A percentile compares a stretch with the other conserved stretches of the same genome.
phyloP scores from a whole-genome alignment of 2,329 filamentous ascomycete genomes.

The Fusarium chlamydosporum region DNA sequence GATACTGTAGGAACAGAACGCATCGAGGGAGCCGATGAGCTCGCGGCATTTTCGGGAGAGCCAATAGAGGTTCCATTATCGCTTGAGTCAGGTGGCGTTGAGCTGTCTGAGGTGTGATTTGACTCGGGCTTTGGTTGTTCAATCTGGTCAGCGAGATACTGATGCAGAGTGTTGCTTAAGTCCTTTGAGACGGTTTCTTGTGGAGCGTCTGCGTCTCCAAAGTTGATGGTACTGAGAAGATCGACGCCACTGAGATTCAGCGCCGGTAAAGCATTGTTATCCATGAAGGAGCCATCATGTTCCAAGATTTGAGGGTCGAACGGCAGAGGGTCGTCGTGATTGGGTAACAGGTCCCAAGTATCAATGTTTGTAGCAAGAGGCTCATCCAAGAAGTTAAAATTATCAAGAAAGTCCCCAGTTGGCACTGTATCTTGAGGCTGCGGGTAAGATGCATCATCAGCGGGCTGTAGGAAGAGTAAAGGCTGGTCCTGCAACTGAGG shows the following conservation, averaged over 20 bases:
- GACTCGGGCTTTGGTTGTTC: constrained; percentile 28
- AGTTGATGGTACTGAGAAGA: constrained; percentile 53
- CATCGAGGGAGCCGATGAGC: constrained; percentile 23
- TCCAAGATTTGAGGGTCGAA: constrained; percentile 39
- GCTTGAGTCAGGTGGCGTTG: constrained; percentile 45
- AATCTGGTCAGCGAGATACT: constrained; percentile 46
- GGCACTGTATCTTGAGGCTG: constrained; percentile 25
- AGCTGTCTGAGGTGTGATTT: constrained; percentile 35
- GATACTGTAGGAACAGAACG: constrained; percentile 50
- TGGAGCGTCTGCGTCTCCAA: constrained; percentile 52
- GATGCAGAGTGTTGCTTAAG: constrained; percentile 49
- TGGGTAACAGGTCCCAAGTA: constrained; percentile 58
- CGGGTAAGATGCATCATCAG: constrained; percentile 7
- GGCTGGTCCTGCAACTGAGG: constrained; percentile 18
- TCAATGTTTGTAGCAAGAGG: constrained; percentile 50
- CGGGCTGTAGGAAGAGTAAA: constrained; percentile 12
- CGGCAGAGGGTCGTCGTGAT: constrained; percentile 40
- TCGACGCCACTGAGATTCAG: constrained; percentile 49
- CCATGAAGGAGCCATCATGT: constrained; percentile 21
- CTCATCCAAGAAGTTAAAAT: constrained; percentile 56
- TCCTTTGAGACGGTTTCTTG: constrained; percentile 51
- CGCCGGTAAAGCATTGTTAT: constrained; percentile 21
- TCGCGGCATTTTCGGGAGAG: constrained; percentile 33
- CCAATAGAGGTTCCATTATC: constrained; percentile 42
- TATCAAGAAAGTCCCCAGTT: constrained; percentile 49